phyloP scores from a whole-genome alignment of 2,329 filamentous ascomycete genomes.

The Fusarium oligoseptatum region DNA sequence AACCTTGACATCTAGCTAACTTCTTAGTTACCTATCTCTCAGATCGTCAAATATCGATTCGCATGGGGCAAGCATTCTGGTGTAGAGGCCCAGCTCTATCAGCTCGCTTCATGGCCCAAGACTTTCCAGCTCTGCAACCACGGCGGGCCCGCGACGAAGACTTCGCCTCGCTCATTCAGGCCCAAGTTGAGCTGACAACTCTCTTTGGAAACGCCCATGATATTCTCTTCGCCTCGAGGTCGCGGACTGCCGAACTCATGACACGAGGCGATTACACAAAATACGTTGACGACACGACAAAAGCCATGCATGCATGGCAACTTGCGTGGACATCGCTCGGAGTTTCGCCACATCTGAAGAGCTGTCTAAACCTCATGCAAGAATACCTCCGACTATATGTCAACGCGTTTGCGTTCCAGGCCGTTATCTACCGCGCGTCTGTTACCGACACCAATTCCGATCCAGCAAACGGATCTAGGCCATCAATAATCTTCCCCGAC shows the following conservation, averaged over 20 bases:
- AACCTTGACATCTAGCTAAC: not conserved
- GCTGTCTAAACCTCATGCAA: constrained; percentile 21
- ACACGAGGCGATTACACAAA: constrained; percentile 28
- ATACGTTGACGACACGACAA: constrained; percentile 26
- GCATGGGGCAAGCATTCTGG: constrained; percentile 27
- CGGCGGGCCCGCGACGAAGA: constrained; percentile 15
- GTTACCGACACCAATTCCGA: not conserved
- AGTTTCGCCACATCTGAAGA: constrained; percentile 17
- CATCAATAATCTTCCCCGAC: constrained; percentile 16
- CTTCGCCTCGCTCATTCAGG: constrained; percentile 23
- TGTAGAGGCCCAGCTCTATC: constrained; percentile 25
- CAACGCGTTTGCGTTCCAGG: constrained; percentile 28
- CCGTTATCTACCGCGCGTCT: constrained; percentile 20
- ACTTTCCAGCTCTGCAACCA: constrained; percentile 23
- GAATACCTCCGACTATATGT: constrained; percentile 25
- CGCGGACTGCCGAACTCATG: constrained; percentile 27
- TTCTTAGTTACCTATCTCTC: not conserved
- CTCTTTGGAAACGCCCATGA: constrained; percentile 27
- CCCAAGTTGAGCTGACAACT: constrained; percentile 19
- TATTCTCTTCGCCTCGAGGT: constrained; percentile 22
- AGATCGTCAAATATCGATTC: constrained; percentile 4
- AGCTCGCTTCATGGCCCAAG: constrained; percentile 19
- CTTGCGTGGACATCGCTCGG: constrained; percentile 14
- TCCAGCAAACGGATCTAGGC: not conserved
- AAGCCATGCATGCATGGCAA: constrained; percentile 21